phyloP scores from a whole-genome alignment of 208 protist species.

The Leishmania arabica region DNA sequence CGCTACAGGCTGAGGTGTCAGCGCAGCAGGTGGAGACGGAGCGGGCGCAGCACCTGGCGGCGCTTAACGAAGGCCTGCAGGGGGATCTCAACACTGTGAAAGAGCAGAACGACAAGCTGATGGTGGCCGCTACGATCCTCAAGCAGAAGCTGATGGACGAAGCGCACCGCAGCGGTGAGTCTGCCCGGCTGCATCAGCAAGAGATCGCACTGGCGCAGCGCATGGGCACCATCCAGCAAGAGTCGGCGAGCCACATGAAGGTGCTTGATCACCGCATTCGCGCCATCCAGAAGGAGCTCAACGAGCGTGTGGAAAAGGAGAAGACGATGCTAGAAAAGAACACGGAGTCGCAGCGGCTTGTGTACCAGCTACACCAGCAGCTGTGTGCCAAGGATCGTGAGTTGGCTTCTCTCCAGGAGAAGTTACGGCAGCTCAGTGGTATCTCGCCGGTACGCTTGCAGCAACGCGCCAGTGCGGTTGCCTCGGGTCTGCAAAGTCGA shows the following conservation, averaged over 20 bases:
- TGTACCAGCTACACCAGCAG: conserved; percentile 72
- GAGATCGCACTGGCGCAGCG: conserved; percentile 83
- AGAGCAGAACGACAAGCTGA: conserved; percentile 85
- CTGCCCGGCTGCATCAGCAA: conserved; percentile 60
- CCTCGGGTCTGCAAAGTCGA: conserved; percentile 17
- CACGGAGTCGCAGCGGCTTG: conserved; percentile 70
- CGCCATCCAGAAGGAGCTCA: conserved; percentile 74
- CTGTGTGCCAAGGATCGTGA: conserved; percentile 76
- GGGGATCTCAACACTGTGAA: conserved; percentile 60
- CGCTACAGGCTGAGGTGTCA: conserved; percentile 53
- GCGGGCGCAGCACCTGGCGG: conserved; percentile 49
- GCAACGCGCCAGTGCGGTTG: background rate
- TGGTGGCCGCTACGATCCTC: conserved; percentile 72
- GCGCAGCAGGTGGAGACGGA: conserved; percentile 65
- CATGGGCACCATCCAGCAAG: conserved; percentile 78
- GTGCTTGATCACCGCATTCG: conserved; percentile 63
- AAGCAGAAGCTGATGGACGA: conserved; percentile 81
- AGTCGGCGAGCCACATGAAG: conserved; percentile 67
- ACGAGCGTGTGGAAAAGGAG: conserved; percentile 66
- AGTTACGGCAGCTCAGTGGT: conserved; percentile 24
- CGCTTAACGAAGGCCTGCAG: conserved; percentile 68
- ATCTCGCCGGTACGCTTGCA: background rate
- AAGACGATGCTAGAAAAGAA: conserved; percentile 63
- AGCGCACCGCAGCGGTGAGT: conserved; percentile 53
- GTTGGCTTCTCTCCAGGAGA: conserved; percentile 52